Conservation (phyloP, 331 rosid species). For the Dryas integrifolia region DNA sequence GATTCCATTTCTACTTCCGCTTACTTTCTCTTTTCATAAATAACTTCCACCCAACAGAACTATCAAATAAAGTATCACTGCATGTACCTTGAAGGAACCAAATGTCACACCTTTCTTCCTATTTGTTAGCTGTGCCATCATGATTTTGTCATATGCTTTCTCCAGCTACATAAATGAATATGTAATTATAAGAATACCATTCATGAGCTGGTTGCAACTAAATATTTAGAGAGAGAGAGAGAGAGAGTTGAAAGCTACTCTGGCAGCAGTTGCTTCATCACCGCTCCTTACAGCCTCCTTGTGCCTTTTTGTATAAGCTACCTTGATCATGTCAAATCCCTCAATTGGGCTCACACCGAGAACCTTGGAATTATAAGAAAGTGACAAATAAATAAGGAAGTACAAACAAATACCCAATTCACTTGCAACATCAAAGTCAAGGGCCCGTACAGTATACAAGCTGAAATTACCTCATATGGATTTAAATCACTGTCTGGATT, state of each 20-base stretch:
- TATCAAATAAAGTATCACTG: background rate
- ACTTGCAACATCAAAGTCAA: background rate
- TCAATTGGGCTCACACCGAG: constrained; percentile 84
- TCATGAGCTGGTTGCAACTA: background rate
- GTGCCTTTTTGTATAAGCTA: constrained; percentile 52
- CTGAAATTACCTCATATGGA: constrained; percentile 68
- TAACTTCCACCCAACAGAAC: constrained; percentile 16
- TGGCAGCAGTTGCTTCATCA: constrained; percentile 73
- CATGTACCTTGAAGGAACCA: constrained; percentile 82
- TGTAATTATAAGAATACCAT: background rate
- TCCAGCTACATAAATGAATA: constrained; percentile 61
- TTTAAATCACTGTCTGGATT: constrained; percentile 61
- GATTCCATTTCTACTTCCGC: background rate
- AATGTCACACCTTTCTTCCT: constrained; percentile 91
- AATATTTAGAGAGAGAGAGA: background rate
- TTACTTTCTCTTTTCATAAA: background rate
- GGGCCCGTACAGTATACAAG: background rate
- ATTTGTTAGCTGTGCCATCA: constrained; percentile 89
- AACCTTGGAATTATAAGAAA: constrained; percentile 43
- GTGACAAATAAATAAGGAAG: background rate
- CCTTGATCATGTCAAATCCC: constrained; percentile 72
- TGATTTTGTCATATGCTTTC: constrained; percentile 85
- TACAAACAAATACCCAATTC: constrained; percentile 3
- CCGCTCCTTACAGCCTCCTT: constrained; percentile 84
- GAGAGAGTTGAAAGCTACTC: constrained; percentile 43